Base-by-base conservation (phyloP, 176 grass and related monocot species). In the Cenchrus purpureus region DNA sequence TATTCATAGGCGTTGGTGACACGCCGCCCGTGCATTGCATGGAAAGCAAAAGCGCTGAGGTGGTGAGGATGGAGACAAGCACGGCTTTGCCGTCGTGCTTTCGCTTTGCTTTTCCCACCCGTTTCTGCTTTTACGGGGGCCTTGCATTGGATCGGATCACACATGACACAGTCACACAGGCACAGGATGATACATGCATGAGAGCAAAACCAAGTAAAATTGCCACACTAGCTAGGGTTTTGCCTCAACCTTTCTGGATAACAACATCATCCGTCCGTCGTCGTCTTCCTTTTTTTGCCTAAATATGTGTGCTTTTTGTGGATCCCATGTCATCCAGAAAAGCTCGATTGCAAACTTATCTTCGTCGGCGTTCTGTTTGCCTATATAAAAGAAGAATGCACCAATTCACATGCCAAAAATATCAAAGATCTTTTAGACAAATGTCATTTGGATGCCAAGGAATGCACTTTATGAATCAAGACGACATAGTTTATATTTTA, bases 61-160 rank as follows among this genome's bases (percentile, higher is more conserved):
- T 68, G 90, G 69, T 78, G 66, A 87, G 67, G 94, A 82, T 78
- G 84, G 82, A 90, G 79, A 90, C 81, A 87, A 92, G 58, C 78
- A 82, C 86, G 79, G 74, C 89, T 92, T 91, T 87, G 89, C 32
- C 71, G 68, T 81, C 71, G 68, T 85, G 87, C 89, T 89, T 94
- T 92, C 87, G 40, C 89, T 92, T 98, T 80, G 78, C 49, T 56
- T 43, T 76, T 68, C 84, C 44, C 77, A 84, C 74, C 83, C 69
- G 81, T 80, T 86, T 68, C 75, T 65, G 70, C 87, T 94, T 94
- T 78, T 91, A 77, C 44, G 67, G 14, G 11, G 6, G 4, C n/a
- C 83, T 73, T 64, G 64, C 25, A 48, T 56, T 6, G 17, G 57
- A 76, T 86, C 25, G 65, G 85, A 87, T 80, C 61, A 53, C 64